Evolutionary conservation across 2,329 filamentous ascomycete species (phyloP).

Genomic region (Myriangium duriaei): DNA sequence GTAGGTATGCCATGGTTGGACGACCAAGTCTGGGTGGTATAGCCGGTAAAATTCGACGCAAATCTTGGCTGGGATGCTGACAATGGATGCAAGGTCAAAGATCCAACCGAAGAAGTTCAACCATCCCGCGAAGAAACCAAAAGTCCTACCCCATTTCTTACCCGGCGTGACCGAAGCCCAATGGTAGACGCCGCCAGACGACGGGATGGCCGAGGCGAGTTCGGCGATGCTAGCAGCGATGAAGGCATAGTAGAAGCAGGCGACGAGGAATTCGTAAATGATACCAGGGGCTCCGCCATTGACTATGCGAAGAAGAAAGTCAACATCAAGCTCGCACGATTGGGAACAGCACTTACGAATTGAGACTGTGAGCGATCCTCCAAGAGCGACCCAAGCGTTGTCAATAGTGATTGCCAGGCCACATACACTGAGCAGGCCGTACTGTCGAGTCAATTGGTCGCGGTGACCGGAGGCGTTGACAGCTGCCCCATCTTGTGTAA

Average conservation of each 20-base stretch:
- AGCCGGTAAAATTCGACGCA: conserved; percentile 48
- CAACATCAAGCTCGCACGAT: background rate
- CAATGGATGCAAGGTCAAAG: conserved; percentile 47
- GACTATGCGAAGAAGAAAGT: conserved; percentile 18
- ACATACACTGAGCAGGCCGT: conserved; percentile 46
- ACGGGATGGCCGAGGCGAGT: conserved; percentile 39
- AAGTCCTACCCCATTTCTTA: conserved; percentile 19
- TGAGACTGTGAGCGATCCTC: conserved; percentile 46
- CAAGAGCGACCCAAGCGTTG: conserved; percentile 53
- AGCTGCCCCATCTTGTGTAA: conserved; percentile 27
- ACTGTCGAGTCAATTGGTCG: conserved; percentile 52
- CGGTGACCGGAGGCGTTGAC: conserved; percentile 53
- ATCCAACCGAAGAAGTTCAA: conserved; percentile 48
- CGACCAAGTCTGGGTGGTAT: conserved; percentile 42
- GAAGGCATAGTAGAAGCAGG: conserved; percentile 24
- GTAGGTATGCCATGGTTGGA: conserved; percentile 47
- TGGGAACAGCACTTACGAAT: conserved; percentile 27
- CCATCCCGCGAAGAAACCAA: conserved; percentile 26
- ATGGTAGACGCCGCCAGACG: conserved; percentile 24
- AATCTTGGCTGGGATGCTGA: conserved; percentile 47
- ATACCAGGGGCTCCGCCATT: conserved; percentile 27
- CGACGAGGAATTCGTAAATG: conserved; percentile 25
- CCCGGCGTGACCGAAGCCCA: conserved; percentile 26
- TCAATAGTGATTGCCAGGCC: conserved; percentile 45
- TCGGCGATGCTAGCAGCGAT: conserved; percentile 24